A percentile compares a stretch with the other conserved stretches of the same genome.
Conservation (phyloP, 139 green algal genomes). For the Auxenochlorella pyrenoidosa region DNA sequence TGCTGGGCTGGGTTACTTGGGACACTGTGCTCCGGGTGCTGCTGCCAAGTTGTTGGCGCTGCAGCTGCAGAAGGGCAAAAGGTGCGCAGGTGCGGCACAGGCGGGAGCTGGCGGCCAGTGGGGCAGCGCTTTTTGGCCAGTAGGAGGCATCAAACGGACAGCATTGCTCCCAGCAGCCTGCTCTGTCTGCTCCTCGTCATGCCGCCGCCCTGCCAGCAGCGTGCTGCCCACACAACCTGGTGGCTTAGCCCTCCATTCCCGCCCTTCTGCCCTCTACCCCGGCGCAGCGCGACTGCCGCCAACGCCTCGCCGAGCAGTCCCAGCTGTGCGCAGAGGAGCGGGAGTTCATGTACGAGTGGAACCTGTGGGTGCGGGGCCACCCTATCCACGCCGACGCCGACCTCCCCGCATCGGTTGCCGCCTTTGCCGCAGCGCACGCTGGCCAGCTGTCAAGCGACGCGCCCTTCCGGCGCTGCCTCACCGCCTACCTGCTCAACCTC, state of each 20-base stretch:
- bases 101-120: too few species aligned
- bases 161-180: background rate
- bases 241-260: too few species aligned
- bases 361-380: conserved; percentile 21
- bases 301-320: conserved; percentile 1
- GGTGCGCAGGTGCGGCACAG: too few species aligned
- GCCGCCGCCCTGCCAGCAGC: too few species aligned
- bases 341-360: conserved; percentile 39
- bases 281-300: conserved; percentile 28
- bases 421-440: background rate
- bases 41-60: too few species aligned
- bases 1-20: too few species aligned
- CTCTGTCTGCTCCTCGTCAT: background rate
- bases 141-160: background rate
- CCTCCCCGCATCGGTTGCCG: background rate
- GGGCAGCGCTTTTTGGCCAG: background rate
- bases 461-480: conserved; percentile 25
- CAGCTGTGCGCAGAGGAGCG: conserved; percentile 26
- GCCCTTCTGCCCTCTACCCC: too few species aligned
- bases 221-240: background rate
- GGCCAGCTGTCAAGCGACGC: background rate
- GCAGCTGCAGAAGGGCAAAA: too few species aligned
- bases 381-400: conserved; percentile 34
- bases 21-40: too few species aligned
- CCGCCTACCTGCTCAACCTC: conserved; percentile 34